phyloP scores from a whole-genome alignment of 192 early-diverging fungal genomes.

The Gaertneriomyces sp. region DNA sequence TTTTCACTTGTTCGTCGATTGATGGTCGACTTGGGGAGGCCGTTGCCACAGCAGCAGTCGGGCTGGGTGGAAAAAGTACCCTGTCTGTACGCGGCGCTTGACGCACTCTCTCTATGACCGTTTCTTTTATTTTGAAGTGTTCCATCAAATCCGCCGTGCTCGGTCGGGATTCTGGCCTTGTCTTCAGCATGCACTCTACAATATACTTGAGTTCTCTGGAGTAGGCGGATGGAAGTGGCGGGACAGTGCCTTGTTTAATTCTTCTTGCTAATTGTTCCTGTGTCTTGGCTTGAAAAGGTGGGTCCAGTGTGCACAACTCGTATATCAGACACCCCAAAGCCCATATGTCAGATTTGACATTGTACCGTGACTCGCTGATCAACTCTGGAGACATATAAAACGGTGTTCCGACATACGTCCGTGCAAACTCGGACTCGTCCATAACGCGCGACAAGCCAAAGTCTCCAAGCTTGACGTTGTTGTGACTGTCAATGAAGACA shows the following conservation, averaged over 20 bases:
- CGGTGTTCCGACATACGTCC: slow-evolving; percentile 75
- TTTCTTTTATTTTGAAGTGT: slow-evolving; percentile 8
- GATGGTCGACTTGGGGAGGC: not conserved
- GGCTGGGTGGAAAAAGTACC: not conserved
- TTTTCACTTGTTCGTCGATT: not conserved
- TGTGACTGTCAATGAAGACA: slow-evolving; percentile 63
- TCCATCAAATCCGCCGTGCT: slow-evolving; percentile 14
- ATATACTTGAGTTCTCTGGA: slow-evolving; percentile 36
- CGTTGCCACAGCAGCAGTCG: not conserved
- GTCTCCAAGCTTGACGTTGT: slow-evolving; percentile 73
- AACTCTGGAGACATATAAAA: slow-evolving; percentile 81
- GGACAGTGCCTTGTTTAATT: slow-evolving; percentile 57
- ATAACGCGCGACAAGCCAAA: slow-evolving; percentile 71
- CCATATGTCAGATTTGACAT: slow-evolving; percentile 73
- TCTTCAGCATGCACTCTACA: slow-evolving; percentile 55
- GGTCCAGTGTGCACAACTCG: slow-evolving; percentile 70
- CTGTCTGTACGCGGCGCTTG: not conserved
- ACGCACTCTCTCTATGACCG: not conserved
- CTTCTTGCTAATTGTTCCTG: slow-evolving; percentile 54
- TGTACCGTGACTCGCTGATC: slow-evolving; percentile 62
- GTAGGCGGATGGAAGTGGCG: slow-evolving; percentile 48
- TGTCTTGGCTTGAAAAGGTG: slow-evolving; percentile 67
- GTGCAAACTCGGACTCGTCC: slow-evolving; percentile 61
- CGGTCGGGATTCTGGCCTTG: slow-evolving; percentile 28
- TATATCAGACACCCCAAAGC: slow-evolving; percentile 69